Evolutionary conservation across 108 stramenopile genomes (phyloP).

Genomic region (Cyclotella baltica): DNA sequence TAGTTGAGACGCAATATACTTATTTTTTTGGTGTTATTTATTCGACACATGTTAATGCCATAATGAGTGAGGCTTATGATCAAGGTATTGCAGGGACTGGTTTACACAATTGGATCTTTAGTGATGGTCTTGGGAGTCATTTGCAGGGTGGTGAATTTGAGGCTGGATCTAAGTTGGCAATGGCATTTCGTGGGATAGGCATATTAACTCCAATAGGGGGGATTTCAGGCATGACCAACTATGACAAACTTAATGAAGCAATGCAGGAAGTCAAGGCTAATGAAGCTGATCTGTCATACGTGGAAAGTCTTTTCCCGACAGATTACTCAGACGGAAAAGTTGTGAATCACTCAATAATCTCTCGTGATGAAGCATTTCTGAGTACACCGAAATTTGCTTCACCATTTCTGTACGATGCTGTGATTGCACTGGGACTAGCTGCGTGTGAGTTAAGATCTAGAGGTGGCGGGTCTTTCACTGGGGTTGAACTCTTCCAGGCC

Average conservation of each 20-base stretch:
- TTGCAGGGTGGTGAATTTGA: slow-evolving; percentile 42
- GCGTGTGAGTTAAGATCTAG: slow-evolving; percentile 43
- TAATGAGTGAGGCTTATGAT: slow-evolving; percentile 54
- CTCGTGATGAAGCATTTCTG: slow-evolving; percentile 11
- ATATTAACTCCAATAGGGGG: slow-evolving; percentile 42
- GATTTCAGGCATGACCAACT: slow-evolving; percentile 34
- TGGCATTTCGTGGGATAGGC: slow-evolving; percentile 51
- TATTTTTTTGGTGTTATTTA: slow-evolving; percentile 49
- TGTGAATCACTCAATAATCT: slow-evolving; percentile 23
- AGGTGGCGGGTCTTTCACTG: slow-evolving; percentile 36
- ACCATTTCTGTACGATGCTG: slow-evolving; percentile 63
- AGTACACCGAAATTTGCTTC: slow-evolving; percentile 11
- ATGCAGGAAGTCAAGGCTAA: slow-evolving; percentile 30
- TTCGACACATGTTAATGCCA: background rate
- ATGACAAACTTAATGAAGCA: slow-evolving; percentile 30
- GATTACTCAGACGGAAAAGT: slow-evolving; percentile 2
- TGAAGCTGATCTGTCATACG: slow-evolving; percentile 1
- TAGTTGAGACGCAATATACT: slow-evolving; percentile 25
- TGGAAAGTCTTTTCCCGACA: slow-evolving; percentile 13
- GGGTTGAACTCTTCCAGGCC: slow-evolving; percentile 44
- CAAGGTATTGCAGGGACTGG: slow-evolving; percentile 56
- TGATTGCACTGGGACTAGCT: slow-evolving; percentile 62
- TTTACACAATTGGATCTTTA: slow-evolving; percentile 56
- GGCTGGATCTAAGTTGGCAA: slow-evolving; percentile 31
- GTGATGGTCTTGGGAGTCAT: slow-evolving; percentile 29